Conservation (phyloP, 2,329 filamentous ascomycete genomes). For the Trichoderma sp. region DNA sequence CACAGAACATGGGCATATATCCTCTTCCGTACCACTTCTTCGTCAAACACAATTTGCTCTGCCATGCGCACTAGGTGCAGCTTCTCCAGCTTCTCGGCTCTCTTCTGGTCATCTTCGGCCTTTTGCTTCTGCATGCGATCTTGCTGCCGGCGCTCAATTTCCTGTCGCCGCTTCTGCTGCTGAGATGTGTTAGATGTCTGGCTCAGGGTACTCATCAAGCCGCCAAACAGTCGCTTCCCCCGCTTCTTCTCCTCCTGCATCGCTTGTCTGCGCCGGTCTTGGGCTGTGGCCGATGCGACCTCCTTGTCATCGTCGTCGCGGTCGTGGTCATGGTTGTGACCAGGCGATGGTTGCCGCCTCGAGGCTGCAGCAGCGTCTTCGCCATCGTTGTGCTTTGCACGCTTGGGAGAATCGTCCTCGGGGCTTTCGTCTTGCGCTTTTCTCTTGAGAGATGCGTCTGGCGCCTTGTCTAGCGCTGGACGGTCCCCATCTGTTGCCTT, state of each 20-base stretch:
- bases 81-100: constrained; percentile 62
- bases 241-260: constrained; percentile 75
- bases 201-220: constrained; percentile 72
- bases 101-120: constrained; percentile 65
- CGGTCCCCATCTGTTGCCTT: not conserved
- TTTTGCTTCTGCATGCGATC: constrained; percentile 71
- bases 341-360: not conserved
- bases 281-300: not conserved
- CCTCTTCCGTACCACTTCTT: constrained; percentile 62
- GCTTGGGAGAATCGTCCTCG: constrained; percentile 27
- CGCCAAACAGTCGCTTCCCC: constrained; percentile 81
- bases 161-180: constrained; percentile 68
- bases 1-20: not conserved
- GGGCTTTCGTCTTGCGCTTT: constrained; percentile 27
- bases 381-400: constrained; percentile 26
- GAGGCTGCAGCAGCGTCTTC: constrained; percentile 6
- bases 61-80: constrained; percentile 58
- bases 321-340: not conserved
- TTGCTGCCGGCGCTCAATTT: constrained; percentile 79
- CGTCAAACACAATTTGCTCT: constrained; percentile 73
- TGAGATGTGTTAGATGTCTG: constrained; percentile 62
- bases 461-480: not conserved
- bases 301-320: not conserved
- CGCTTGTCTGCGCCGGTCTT: constrained; percentile 27
- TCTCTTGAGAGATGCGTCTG: constrained; percentile 28